Evolutionary conservation across 805 yeast genomes (phyloP).

Genomic region (Nakazawaea wickerhamii): DNA sequence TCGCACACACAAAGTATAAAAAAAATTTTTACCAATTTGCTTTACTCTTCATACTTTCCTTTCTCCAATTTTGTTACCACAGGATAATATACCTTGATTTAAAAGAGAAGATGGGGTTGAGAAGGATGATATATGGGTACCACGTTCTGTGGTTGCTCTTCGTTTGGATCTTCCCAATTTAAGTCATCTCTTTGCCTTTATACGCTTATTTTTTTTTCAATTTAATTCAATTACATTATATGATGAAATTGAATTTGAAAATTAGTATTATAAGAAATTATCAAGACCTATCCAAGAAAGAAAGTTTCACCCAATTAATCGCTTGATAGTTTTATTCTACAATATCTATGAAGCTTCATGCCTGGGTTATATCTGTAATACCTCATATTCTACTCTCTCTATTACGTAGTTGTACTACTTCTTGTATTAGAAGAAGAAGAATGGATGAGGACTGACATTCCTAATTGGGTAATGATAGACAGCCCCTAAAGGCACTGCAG

Average conservation of each 20-base stretch:
- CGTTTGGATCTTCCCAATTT: not conserved
- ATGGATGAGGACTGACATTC: not conserved
- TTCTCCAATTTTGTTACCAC: slow-evolving; percentile 13
- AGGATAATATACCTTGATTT: not conserved
- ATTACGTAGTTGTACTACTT: too few species aligned
- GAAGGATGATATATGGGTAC: not conserved
- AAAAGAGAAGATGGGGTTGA: slow-evolving; percentile 4
- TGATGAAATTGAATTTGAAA: not conserved
- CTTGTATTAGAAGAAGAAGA: too few species aligned
- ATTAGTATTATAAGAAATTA: slow-evolving; percentile 5
- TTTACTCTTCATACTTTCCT: not conserved
- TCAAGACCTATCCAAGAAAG: slow-evolving; percentile 7
- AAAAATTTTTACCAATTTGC: not conserved
- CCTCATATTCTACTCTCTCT: not conserved
- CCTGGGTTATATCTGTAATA: slow-evolving; percentile 13
- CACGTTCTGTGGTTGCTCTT: slow-evolving; percentile 12
- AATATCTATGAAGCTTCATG: slow-evolving; percentile 12
- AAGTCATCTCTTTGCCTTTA: slow-evolving; percentile 1
- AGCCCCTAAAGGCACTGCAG: not conserved
- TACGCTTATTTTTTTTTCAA: not conserved
- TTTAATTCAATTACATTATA: too few species aligned
- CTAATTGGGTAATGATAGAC: not conserved
- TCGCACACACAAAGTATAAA: not conserved
- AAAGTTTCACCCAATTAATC: slow-evolving; percentile 13
- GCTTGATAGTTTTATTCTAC: slow-evolving; percentile 10